Percentiles rank a stretch among this genome's conserved stretches.
Conservation (phyloP, 768 basidiomycete species). For the Tulasnella sp. region DNA sequence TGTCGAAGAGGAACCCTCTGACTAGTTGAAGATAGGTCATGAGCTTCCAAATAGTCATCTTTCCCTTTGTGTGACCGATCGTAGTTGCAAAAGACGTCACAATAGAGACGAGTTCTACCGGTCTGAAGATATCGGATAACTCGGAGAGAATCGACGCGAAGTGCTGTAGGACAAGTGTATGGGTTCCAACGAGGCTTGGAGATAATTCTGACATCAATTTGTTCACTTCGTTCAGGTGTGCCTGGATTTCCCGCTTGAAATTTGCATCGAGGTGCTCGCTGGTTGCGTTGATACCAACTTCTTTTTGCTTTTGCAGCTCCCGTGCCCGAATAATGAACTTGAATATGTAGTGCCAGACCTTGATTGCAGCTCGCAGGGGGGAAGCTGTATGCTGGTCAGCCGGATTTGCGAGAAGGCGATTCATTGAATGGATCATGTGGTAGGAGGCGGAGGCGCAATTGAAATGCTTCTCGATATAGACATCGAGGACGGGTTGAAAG, state of each 20-base stretch:
- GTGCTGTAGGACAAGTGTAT: slow-evolving; percentile 86
- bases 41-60: slow-evolving; percentile 85
- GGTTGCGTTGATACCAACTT: slow-evolving; percentile 67
- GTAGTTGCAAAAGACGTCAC: slow-evolving; percentile 72
- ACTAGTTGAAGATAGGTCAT: slow-evolving; percentile 90
- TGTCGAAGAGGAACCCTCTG: slow-evolving; percentile 78
- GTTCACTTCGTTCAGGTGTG: slow-evolving; percentile 71
- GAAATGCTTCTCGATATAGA: slow-evolving; percentile 89
- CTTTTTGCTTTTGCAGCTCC: slow-evolving; percentile 74
- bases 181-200: slow-evolving; percentile 86
- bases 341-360: slow-evolving; percentile 96
- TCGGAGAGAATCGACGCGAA: slow-evolving; percentile 89
- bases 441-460: slow-evolving; percentile 66
- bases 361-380: slow-evolving; percentile 74
- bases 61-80: slow-evolving; percentile 64
- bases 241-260: slow-evolving; percentile 73
- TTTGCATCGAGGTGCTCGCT: slow-evolving; percentile 73
- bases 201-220: slow-evolving; percentile 73
- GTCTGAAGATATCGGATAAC: slow-evolving; percentile 65
- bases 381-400: slow-evolving; percentile 61
- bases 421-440: slow-evolving; percentile 81
- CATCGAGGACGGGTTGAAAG: slow-evolving; percentile 85
- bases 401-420: slow-evolving; percentile 62
- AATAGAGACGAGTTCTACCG: slow-evolving; percentile 75
- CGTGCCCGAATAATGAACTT: slow-evolving; percentile 86